Evolutionary conservation across 495 filamentous ascomycete genomes (phyloP), one percentile per base, ranked within the genome.

Genomic region (Tuber calosporum): DNA sequence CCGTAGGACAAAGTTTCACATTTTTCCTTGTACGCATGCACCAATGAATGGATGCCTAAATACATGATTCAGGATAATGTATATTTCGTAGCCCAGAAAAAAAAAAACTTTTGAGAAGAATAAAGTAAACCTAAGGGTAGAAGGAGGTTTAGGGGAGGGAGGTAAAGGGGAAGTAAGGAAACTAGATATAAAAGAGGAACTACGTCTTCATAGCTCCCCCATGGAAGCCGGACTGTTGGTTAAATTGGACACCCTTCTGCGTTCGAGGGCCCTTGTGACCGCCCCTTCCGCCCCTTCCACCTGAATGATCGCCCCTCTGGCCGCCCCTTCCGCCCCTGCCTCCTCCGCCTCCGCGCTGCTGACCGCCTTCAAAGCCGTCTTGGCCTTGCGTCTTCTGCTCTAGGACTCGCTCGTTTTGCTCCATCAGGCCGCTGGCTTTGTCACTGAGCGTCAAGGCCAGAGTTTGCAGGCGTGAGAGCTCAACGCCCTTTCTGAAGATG

Each of bases 401-500:
- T 75, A 98, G 87, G 68, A 92, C 94, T 82, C 96, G 91, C 85
- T 99, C 95, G 85, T 99, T 99, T 80, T 90, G 89, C 86, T 99
- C 95, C 83, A 98, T 97, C 38, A 99, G 87, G 67, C 90, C 90
- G 80, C 91, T 94, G 62, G 95, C 94, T 87, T 98, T 99, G 86
- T 99, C 95, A 73, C 91, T 91, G 67, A 99, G 85, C 36, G 93
- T 95, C 74, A 99, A 88, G 72, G 96, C 93, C 82, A 98, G 85
- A 84, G 92, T 96, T 85, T 99, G 95, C 70, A 99, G 89, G 76
- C 95, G 88, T 75, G 93, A 97, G 68, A 99, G 87, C 86, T 99
- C 96, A 71, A 99, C 95, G 68, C 95, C 95, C 90, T 98, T 98
- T 83, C 96, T 90, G 92, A 99, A 99, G 84, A 98, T 93, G 83